phyloP scores from a whole-genome alignment of 169 alveolate genomes.

The Cryptosporidium viatorum region DNA sequence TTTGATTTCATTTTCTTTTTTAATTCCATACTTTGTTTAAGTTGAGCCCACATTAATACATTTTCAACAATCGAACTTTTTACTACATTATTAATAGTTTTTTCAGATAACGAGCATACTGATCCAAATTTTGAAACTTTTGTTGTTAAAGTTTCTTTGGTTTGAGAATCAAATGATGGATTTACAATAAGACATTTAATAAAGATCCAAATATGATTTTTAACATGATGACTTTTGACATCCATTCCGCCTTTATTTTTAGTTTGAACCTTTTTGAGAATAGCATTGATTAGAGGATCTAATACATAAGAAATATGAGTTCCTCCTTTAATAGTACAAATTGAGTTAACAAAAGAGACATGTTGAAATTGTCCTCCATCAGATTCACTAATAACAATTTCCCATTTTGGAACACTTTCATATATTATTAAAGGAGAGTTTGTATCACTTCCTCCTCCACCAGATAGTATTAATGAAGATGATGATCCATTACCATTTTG shows the following conservation, averaged over 20 bases:
- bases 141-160: slow-evolving; percentile 96
- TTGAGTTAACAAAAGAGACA: slow-evolving; percentile 98
- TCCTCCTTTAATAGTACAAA: slow-evolving; percentile 99
- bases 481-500: background rate
- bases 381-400: slow-evolving; percentile 84
- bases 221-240: slow-evolving; percentile 92
- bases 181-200: slow-evolving; percentile 97
- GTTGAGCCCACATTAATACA: slow-evolving; percentile 93
- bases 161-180: slow-evolving; percentile 99
- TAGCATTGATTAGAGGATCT: slow-evolving; percentile 94
- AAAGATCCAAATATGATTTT: slow-evolving; percentile 95
- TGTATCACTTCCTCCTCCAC: slow-evolving; percentile 76
- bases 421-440: slow-evolving; percentile 79
- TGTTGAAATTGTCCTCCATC: slow-evolving; percentile 94
- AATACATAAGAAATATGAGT: slow-evolving; percentile 97
- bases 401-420: slow-evolving; percentile 86
- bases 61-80: slow-evolving; percentile 91
- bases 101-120: slow-evolving; percentile 88
- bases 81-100: slow-evolving; percentile 89
- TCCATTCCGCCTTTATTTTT: slow-evolving; percentile 95
- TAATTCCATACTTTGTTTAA: slow-evolving; percentile 93
- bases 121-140: slow-evolving; percentile 92
- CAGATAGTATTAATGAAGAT: slow-evolving; percentile 1
- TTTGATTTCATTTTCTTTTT: slow-evolving; percentile 87
- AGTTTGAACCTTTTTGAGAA: slow-evolving; percentile 91